Evolutionary conservation across 2,329 filamentous ascomycete genomes (phyloP).

Genomic region (Penicillium sp.): DNA sequence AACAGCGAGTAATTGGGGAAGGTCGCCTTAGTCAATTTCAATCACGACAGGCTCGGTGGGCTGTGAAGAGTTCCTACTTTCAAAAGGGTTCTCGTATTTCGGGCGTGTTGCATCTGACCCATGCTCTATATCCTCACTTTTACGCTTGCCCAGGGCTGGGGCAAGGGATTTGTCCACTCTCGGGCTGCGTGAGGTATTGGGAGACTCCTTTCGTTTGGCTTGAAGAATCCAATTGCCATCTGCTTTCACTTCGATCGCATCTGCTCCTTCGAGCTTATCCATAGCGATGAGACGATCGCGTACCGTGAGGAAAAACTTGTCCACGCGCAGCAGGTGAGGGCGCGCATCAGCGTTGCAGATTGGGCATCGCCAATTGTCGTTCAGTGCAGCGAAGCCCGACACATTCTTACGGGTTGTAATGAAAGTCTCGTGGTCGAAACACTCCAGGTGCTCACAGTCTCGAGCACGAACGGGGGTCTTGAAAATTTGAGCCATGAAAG

Average conservation of each 20-base stretch:
- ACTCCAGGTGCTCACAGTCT: constrained; percentile 74
- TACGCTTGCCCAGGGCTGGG: constrained; percentile 10
- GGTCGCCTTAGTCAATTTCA: constrained; percentile 19
- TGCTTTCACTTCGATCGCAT: constrained; percentile 61
- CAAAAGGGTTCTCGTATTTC: constrained; percentile 4
- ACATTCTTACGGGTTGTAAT: constrained; percentile 60
- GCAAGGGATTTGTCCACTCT: background rate
- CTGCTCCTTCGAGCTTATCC: constrained; percentile 51
- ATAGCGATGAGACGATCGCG: constrained; percentile 52
- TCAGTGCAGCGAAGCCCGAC: constrained; percentile 42
- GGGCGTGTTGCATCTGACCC: constrained; percentile 18
- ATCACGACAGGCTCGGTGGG: constrained; percentile 12
- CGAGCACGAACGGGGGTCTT: constrained; percentile 68
- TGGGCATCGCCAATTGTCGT: constrained; percentile 76
- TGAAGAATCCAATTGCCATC: constrained; percentile 66
- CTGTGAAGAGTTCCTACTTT: background rate
- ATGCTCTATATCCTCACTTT: constrained; percentile 1
- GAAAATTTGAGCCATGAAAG: constrained; percentile 65
- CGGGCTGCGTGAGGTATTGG: background rate
- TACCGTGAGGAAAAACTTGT: constrained; percentile 70
- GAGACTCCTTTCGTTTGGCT: constrained; percentile 27
- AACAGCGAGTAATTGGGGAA: background rate
- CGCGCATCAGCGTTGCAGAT: constrained; percentile 76
- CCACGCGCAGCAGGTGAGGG: constrained; percentile 67
- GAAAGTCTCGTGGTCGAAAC: constrained; percentile 85